phyloP scores from a whole-genome alignment of 352 stramenopile genomes.

The Phytophthora hibernalis region DNA sequence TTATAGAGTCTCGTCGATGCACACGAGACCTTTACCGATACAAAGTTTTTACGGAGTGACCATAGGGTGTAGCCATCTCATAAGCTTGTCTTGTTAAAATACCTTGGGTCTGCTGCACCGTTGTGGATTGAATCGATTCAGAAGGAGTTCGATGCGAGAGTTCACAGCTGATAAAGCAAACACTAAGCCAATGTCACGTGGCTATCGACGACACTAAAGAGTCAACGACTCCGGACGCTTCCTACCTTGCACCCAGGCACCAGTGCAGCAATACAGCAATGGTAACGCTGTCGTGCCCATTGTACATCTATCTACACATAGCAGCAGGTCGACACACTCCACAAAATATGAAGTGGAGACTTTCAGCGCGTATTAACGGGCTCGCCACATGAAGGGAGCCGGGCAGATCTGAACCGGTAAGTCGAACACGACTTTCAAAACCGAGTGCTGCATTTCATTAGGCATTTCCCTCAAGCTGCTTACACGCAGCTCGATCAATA shows the following conservation, averaged over 20 bases:
- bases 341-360: slow-evolving; percentile 10
- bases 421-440: neutral
- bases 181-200: neutral
- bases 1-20: neutral
- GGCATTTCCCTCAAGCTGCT: slow-evolving; percentile 11
- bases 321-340: neutral
- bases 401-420: neutral
- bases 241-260: slow-evolving; percentile 12
- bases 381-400: neutral
- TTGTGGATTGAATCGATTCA: neutral
- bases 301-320: neutral
- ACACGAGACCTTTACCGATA: slow-evolving; percentile 11
- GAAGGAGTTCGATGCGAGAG: neutral
- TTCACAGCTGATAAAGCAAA: neutral
- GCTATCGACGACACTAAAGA: neutral
- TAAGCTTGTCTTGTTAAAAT: neutral
- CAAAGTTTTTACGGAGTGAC: neutral
- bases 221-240: slow-evolving; percentile 14
- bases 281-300: slow-evolving; percentile 4
- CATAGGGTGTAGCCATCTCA: slow-evolving; percentile 31
- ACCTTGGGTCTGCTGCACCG: no score
- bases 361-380: slow-evolving; percentile 30
- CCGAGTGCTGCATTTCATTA: slow-evolving; percentile 13
- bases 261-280: neutral
- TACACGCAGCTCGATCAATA: neutral